These are phyloP conservation scores for Scedosporium aurantiacum DNA, from an alignment of 2,329 filamentous ascomycete species.

Conservation along the genomic window DNA sequence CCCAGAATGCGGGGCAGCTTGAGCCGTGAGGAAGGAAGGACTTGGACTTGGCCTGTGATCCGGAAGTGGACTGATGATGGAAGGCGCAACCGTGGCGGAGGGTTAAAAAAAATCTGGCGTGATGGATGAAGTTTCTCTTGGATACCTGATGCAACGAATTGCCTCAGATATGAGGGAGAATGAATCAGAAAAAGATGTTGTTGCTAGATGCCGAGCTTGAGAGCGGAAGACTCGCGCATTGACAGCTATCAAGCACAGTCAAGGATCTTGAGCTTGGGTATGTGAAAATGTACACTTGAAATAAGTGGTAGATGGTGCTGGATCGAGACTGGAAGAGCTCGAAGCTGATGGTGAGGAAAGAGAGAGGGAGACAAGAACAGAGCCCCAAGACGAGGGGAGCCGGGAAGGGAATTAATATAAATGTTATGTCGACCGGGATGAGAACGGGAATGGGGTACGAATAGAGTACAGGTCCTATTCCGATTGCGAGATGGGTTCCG, in stretches of 20 bases:
- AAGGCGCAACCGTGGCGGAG: too few species aligned
- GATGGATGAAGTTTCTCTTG: too few species aligned
- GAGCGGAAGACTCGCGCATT: neutral
- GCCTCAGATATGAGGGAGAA: too few species aligned
- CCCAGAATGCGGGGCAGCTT: neutral
- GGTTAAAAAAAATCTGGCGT: too few species aligned
- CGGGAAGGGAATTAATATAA: neutral
- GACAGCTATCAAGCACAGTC: neutral
- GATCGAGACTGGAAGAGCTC: neutral
- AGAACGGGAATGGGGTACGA: neutral
- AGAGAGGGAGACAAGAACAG: neutral
- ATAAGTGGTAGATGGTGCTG: neutral
- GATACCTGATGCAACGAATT: too few species aligned
- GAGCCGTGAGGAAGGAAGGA: neutral
- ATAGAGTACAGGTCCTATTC: neutral
- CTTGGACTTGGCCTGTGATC: too few species aligned
- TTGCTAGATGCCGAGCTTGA: neutral
- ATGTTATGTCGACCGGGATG: neutral
- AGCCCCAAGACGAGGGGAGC: neutral
- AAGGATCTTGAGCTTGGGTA: neutral
- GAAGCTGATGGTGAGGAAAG: neutral
- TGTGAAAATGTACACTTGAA: neutral
- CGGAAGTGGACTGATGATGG: too few species aligned
- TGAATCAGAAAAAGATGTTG: too few species aligned
- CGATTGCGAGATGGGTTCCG: neutral